Evolutionary conservation across 164 flowering plant genomes (phyloP), one percentile per base, ranked within the genome.

Genomic region (Cinnamomum micranthum): DNA sequence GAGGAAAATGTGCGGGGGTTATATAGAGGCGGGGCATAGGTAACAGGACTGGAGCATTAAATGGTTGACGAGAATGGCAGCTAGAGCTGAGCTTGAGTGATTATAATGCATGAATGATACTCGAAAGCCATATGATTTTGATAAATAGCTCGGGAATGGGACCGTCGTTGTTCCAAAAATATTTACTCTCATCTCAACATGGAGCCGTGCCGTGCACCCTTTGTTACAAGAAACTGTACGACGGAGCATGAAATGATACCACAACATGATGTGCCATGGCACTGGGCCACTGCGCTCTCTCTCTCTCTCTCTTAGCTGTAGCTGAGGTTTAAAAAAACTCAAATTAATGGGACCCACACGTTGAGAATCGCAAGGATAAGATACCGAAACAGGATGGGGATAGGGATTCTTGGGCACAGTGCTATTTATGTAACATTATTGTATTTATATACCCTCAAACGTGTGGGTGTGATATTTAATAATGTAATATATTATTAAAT

Each of bases 191-290:
- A 60, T 55, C 25, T 4, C 22, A 33, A 23, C 35, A 31, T 31
- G 35, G 35, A 6, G 35, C 77, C 55, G 60, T 71, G 31, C 74
- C 67, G 22, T 63, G 73, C 60, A 47, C 75, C 75, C 60, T 31
- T 31, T 79, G 75, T 79, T 86, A 83, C 86, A 31, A 31, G 84
- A 87, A 84, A 79, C 2, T 84, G 91, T 90, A 90, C 89, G 90
- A 87, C 85, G 85, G 78, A 78, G 82, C 75, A 80, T 79, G 41
- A 65, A 69, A 75, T 68, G 47, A 66, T n/a, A 50, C 41, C 52
- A 4, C 17, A 22, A 20, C 9, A 22, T n/a, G n/a, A n/a, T n/a
- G 51, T 33, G 27, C 3, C 47, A 51, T 63, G 33, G 71, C 35
- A 71, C 55, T 74, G 66, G 65, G 65, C 41, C 47, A 63, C 52